Evolutionary conservation across 2,329 filamentous ascomycete genomes (phyloP).

Genomic region (Claviceps africana): DNA sequence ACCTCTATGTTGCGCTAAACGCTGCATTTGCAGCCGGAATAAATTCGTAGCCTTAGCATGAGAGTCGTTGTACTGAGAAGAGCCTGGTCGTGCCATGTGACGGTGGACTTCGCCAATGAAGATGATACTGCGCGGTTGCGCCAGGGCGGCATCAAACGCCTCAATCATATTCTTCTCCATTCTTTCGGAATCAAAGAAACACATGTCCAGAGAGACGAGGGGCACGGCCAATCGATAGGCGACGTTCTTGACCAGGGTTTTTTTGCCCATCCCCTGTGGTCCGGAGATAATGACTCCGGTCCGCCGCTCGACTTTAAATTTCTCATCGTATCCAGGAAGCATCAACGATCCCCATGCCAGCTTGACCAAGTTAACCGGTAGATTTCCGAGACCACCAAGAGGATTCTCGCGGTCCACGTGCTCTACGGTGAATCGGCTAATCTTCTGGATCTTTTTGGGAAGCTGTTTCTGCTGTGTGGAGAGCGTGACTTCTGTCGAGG

Average conservation of each 20-base stretch:
- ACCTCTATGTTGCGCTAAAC: slow-evolving; percentile 54
- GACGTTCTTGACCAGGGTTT: slow-evolving; percentile 58
- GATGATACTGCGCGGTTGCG: slow-evolving; percentile 73
- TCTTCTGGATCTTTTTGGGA: slow-evolving; percentile 18
- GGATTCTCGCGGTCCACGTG: slow-evolving; percentile 9
- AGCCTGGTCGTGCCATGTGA: slow-evolving; percentile 65
- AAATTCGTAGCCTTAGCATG: slow-evolving; percentile 77
- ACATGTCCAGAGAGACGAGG: slow-evolving; percentile 42
- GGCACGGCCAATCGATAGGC: slow-evolving; percentile 60
- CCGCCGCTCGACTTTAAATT: slow-evolving; percentile 6
- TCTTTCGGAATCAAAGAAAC: slow-evolving; percentile 25
- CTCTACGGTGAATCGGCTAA: slow-evolving; percentile 19
- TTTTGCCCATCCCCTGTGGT: slow-evolving; percentile 70
- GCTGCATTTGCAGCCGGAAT: slow-evolving; percentile 75
- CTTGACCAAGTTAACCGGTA: slow-evolving; percentile 11
- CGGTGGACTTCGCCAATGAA: slow-evolving; percentile 83
- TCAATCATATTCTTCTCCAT: slow-evolving; percentile 25
- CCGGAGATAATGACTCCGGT: slow-evolving; percentile 61
- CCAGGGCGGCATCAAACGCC: slow-evolving; percentile 61
- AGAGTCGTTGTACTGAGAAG: slow-evolving; percentile 75
- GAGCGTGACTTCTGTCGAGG: background rate
- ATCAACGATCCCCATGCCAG: slow-evolving; percentile 9
- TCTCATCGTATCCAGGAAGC: slow-evolving; percentile 10
- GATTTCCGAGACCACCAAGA: slow-evolving; percentile 18
- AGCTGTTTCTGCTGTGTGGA: slow-evolving; percentile 14